Percentiles rank a stretch among this genome's conserved stretches.
Conservation (phyloP, 345 rosid species). For the Triadica sebifera region DNA sequence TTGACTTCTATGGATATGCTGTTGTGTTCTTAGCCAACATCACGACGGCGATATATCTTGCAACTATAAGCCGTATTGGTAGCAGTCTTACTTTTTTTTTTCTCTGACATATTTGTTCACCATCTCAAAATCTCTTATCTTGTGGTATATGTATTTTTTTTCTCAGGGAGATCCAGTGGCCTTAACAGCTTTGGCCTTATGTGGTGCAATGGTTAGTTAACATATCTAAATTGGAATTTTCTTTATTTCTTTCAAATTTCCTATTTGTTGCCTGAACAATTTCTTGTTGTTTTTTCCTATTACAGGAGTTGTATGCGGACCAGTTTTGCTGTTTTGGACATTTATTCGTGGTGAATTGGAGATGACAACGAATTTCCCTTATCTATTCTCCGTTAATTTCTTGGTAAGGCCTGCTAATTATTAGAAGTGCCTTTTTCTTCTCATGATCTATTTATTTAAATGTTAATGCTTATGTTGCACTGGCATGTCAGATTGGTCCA, state of each 20-base stretch:
- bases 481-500: too few species aligned
- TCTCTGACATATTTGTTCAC: slow-evolving; percentile 2
- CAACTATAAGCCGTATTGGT: slow-evolving; percentile 88
- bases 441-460: neutral
- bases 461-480: too few species aligned
- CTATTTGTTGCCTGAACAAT: slow-evolving; percentile 7
- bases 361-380: slow-evolving; percentile 57
- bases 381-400: slow-evolving; percentile 72
- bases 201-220: slow-evolving; percentile 94
- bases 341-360: slow-evolving; percentile 74
- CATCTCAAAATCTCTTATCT: slow-evolving; percentile 17
- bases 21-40: slow-evolving; percentile 86
- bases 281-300: slow-evolving; percentile 27
- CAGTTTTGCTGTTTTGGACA: slow-evolving; percentile 81
- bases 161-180: slow-evolving; percentile 91
- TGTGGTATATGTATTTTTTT: slow-evolving; percentile 8
- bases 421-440: neutral
- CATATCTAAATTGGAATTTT: neutral
- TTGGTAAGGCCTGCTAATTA: slow-evolving; percentile 47
- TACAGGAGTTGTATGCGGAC: slow-evolving; percentile 77
- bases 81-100: slow-evolving; percentile 23
- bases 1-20: slow-evolving; percentile 84
- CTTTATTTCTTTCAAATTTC: neutral
- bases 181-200: slow-evolving; percentile 97
- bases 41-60: slow-evolving; percentile 87